phyloP scores from a whole-genome alignment of 768 basidiomycete species.

The Ephemerocybe angulata region DNA sequence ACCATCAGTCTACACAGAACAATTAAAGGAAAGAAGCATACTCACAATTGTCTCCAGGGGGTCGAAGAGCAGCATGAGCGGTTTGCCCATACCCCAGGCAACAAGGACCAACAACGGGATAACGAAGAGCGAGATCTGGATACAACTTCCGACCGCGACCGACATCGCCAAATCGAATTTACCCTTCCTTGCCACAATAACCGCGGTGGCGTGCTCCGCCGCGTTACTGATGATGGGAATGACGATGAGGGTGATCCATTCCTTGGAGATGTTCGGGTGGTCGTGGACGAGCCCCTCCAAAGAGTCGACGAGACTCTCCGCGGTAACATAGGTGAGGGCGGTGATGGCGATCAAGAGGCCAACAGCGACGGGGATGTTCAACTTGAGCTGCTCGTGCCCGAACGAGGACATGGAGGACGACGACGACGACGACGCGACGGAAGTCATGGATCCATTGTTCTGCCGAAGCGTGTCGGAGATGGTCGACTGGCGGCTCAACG shows the following conservation, averaged over 20 bases:
- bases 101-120: constrained; percentile 36
- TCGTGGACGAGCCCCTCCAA: constrained; percentile 37
- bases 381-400: constrained; percentile 25
- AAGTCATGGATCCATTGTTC: constrained; percentile 1
- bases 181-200: constrained; percentile 39
- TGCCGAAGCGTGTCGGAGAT: constrained; percentile 22
- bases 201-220: constrained; percentile 40
- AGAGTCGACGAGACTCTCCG: constrained; percentile 39
- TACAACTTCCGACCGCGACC: constrained; percentile 41
- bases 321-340: constrained; percentile 38
- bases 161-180: constrained; percentile 43
- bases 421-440: constrained; percentile 15
- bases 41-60: constrained; percentile 37
- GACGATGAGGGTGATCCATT: constrained; percentile 44
- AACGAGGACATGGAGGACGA: constrained; percentile 11
- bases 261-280: constrained; percentile 37
- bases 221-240: constrained; percentile 41
- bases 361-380: constrained; percentile 34
- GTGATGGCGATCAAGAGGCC: constrained; percentile 30
- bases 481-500: constrained; percentile 17
- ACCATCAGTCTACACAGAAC: neutral
- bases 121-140: constrained; percentile 41
- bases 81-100: constrained; percentile 39
- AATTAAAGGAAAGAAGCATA: neutral
- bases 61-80: constrained; percentile 37